Evolutionary conservation across 2,329 filamentous ascomycete genomes (phyloP), one percentile per base, ranked within the genome.

Genomic region (Aspergillus nomiae): DNA sequence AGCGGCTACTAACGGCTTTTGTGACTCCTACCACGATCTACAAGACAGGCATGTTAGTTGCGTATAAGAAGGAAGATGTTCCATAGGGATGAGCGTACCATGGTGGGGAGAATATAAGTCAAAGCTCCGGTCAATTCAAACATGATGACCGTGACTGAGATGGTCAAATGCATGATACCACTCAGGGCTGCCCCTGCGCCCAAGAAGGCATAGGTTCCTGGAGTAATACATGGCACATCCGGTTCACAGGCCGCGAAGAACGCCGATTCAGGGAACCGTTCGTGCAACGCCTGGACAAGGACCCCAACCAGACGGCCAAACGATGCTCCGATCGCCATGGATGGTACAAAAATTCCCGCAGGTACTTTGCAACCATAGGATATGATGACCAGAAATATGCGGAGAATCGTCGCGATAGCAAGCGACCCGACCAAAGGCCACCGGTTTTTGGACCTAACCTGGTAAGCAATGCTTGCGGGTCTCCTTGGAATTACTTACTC

Each of bases 111-210:
- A 67, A 99, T 98, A 74, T 99, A 99, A 1, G 94, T 97, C 64
- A 98, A 82, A 8, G 95, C 95, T n/a, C 95, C 95, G 0, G 95
- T 99, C 56, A 99, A 85, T 78, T 99, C 95, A 73, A 98, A 98
- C 95, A 99, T 98, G 77, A 99, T 99, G 72, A 99, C 95, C 2
- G 97, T 94, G 11, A 99, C 93, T 0, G 94, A 96, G 19, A 99
- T 89, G 0, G 94, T 97, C 66, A 99, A 91, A 77, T 98, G 95
- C 94, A 98, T 99, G 73, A 98, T 97, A 11, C 95, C 95, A 76
- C 91, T 94, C 28, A 99, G 83, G 0, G 95, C 92, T 2, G 95
- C 94, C 0, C 89, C 95, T 6, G 95, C 95, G 48, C 95, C 95
- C 0, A 99, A 84, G 70, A 99, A 96, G 8, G 95, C 95, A 74